These are phyloP conservation scores for Sclerotinia glacialis DNA, from an alignment of 2,329 filamentous ascomycete genomes.

Conservation along the genomic window DNA sequence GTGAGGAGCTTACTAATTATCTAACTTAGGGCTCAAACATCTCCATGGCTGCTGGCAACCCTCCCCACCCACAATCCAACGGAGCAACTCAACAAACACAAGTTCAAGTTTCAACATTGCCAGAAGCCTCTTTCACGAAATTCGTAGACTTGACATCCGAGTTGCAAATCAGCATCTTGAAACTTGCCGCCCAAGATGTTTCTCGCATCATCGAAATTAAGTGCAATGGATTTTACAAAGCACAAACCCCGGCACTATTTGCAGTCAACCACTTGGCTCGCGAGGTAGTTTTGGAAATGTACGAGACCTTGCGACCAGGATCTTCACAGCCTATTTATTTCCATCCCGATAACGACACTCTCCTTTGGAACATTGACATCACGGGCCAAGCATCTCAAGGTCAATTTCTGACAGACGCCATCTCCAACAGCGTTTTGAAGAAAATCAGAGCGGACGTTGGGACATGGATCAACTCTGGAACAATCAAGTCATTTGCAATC, in stretches of 20 bases:
- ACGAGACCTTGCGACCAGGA: not conserved
- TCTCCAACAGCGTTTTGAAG: no score
- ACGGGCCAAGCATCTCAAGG: no score
- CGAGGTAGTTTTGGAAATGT: not conserved
- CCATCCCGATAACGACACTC: not conserved
- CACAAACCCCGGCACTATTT: not conserved
- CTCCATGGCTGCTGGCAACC: not conserved
- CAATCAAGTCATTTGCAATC: not conserved
- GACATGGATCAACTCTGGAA: not conserved
- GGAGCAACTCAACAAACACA: not conserved
- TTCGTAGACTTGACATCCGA: not conserved
- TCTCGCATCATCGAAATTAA: not conserved
- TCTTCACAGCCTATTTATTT: not conserved
- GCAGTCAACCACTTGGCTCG: not conserved
- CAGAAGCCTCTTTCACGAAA: not conserved
- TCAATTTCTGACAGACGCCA: no score
- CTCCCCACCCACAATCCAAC: not conserved
- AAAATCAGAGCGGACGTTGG: not conserved
- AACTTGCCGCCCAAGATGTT: not conserved
- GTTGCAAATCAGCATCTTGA: not conserved
- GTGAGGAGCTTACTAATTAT: not conserved
- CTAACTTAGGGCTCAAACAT: not conserved
- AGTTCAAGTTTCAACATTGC: not conserved
- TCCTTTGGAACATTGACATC: not conserved
- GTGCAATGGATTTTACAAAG: not conserved